Evolutionary conservation across 257 asterid species (phyloP).

Genomic region (Ballota nigra): DNA sequence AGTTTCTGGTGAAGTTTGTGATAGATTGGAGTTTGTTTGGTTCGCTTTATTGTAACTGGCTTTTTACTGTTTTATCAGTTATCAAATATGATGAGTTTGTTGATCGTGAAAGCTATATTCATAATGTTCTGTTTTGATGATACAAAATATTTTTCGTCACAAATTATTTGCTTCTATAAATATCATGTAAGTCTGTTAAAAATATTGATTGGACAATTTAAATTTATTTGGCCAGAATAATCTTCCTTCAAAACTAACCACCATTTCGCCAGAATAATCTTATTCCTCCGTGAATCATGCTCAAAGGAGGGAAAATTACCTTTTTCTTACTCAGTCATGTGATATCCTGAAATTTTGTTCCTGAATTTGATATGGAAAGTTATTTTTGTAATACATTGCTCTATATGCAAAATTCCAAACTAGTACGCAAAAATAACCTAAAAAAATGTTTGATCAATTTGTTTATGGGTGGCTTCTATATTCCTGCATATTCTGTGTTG

Average conservation of each 20-base stretch:
- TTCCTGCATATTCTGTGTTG: not conserved
- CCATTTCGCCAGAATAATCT: no score
- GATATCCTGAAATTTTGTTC: not conserved
- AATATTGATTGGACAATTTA: no score
- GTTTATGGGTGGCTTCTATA: not conserved
- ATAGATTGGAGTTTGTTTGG: constrained; percentile 18
- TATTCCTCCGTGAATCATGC: no score
- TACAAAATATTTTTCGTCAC: no score
- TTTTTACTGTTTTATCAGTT: constrained; percentile 19
- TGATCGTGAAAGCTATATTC: not conserved
- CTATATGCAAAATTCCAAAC: not conserved
- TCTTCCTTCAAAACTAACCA: no score
- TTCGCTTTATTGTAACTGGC: not conserved
- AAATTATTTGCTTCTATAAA: no score
- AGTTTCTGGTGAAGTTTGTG: not conserved
- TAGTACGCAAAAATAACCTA: not conserved
- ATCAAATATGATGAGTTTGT: not conserved
- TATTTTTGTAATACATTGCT: not conserved
- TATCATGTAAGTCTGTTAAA: no score
- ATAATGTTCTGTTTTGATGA: not conserved
- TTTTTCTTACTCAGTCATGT: not conserved
- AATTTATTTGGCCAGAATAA: no score
- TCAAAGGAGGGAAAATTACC: not conserved
- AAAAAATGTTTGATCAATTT: not conserved
- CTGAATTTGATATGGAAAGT: not conserved